Base-by-base conservation (phyloP, 2,329 filamentous ascomycete species). In the Ceratocystis colombiana region DNA sequence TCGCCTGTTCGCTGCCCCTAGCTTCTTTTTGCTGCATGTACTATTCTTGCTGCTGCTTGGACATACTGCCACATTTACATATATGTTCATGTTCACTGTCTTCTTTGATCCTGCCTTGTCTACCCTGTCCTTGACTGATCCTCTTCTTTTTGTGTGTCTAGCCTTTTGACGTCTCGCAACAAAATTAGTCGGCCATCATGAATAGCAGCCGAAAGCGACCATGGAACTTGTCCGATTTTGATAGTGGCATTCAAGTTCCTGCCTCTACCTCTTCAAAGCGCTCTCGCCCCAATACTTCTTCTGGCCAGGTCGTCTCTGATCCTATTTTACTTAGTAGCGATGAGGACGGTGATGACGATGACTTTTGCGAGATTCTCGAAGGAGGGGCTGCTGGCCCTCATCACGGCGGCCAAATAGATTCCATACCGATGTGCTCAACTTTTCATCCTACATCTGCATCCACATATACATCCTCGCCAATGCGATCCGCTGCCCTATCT, bases 261-360 rank as follows among this genome's bases (percentile, higher is more conserved):
- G 28, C 30, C 28, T 3, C 30, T 28, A 30, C 28, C 55, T 37
- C 17, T 59, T 28, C 28, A n/a, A 59, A 59, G 55, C 55, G 28
- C 28, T 8, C 15, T 17, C 55, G 55, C 8, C 48, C 48, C 22
- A 15, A 50, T 20, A 53, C 46, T 65, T n/a, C 45, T 45, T 45
- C 64, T 25, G 50, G 50, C 3, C 17, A 20, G 10, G 44, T 10
- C 41, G 15, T 50, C 4, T 59, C 50, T 28, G 59, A 62, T 50
- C 59, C 59, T 5, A 41, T 66, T 46, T 59, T 62, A n/a, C 37
- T 66, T 62, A 66, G 53, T 50, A 53, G 55, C 20, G 55, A 53
- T 37, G 64, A 66, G 5, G 64, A 68, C 65, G 67, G 63, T 25
- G 61, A 48, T 33, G 57, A 61, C 48, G 55, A 59, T 62, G 48